A percentile compares a stretch with the other conserved stretches of the same genome.
Evolutionary conservation across 257 asterid genomes (phyloP).

Genomic region (Gentiana macrophylla): DNA sequence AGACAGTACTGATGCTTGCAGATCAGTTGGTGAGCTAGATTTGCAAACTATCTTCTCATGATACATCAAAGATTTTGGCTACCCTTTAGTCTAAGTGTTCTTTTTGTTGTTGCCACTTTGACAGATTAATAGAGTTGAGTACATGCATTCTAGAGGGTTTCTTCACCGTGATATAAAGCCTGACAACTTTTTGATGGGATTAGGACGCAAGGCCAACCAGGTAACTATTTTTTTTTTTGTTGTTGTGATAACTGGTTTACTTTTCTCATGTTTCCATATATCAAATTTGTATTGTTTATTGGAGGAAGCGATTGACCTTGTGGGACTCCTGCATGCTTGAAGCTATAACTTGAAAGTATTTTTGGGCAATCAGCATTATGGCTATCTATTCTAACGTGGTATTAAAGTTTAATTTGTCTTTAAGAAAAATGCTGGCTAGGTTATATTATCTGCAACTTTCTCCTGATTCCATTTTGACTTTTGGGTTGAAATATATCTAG

Average conservation of each 20-base stretch:
- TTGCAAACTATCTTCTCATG: constrained; percentile 5
- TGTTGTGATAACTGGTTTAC: not conserved
- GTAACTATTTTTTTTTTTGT: constrained; percentile 19
- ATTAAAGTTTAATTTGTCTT: too few relatives aligned
- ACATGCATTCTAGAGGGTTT: constrained; percentile 88
- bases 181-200: constrained; percentile 97
- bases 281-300: too few relatives aligned
- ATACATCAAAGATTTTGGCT: constrained; percentile 8
- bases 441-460: too few relatives aligned
- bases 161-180: constrained; percentile 94
- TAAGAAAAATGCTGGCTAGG: too few relatives aligned
- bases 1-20: constrained; percentile 86
- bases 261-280: not conserved
- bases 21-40: constrained; percentile 65
- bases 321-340: too few relatives aligned
- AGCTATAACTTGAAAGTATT: too few relatives aligned
- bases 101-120: constrained; percentile 9
- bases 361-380: too few relatives aligned
- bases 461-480: too few relatives aligned
- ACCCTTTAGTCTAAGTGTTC: constrained; percentile 1
- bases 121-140: constrained; percentile 79
- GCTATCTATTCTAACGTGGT: too few relatives aligned
- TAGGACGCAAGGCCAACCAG: constrained; percentile 97
- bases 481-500: too few relatives aligned
- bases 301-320: too few relatives aligned